phyloP scores from a whole-genome alignment of 2,329 filamentous ascomycete species.

The Chrysosporium keratinophilum region DNA sequence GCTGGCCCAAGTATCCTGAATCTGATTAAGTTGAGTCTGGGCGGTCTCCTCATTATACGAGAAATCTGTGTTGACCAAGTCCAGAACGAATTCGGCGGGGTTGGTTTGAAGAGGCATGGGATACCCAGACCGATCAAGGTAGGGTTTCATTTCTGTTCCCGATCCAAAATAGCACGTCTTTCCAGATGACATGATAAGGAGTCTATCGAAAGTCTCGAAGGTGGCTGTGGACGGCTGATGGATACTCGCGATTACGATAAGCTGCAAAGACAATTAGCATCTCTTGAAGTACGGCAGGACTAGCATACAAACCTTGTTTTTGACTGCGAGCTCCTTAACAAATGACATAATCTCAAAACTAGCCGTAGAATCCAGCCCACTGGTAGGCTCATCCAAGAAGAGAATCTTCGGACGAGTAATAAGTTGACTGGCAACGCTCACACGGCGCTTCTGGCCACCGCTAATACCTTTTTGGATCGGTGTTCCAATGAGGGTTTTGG shows the following conservation, averaged over 20 bases:
- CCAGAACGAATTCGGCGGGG: slow-evolving; percentile 69
- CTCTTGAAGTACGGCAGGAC: neutral
- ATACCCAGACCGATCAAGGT: slow-evolving; percentile 54
- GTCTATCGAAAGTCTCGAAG: slow-evolving; percentile 69
- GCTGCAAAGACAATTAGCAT: slow-evolving; percentile 30
- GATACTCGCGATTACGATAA: slow-evolving; percentile 72
- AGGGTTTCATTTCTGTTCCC: slow-evolving; percentile 46
- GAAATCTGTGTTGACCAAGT: slow-evolving; percentile 71
- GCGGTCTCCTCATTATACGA: slow-evolving; percentile 39
- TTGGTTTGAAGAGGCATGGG: slow-evolving; percentile 61
- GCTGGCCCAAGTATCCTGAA: slow-evolving; percentile 48
- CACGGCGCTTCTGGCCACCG: slow-evolving; percentile 71
- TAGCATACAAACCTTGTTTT: slow-evolving; percentile 47
- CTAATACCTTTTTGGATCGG: slow-evolving; percentile 73
- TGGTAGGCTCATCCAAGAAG: slow-evolving; percentile 77
- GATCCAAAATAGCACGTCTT: slow-evolving; percentile 63
- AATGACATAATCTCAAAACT: slow-evolving; percentile 68
- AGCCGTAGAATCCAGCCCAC: slow-evolving; percentile 67
- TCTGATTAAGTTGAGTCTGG: slow-evolving; percentile 40
- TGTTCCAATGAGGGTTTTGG: slow-evolving; percentile 65
- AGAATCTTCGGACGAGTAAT: slow-evolving; percentile 71
- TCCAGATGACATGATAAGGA: slow-evolving; percentile 62
- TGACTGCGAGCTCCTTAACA: slow-evolving; percentile 54
- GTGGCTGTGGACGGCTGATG: slow-evolving; percentile 75
- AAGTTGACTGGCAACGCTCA: slow-evolving; percentile 69